Conservation (phyloP, 495 filamentous ascomycete genomes). For the Paragyromitra xinjiangensis region DNA sequence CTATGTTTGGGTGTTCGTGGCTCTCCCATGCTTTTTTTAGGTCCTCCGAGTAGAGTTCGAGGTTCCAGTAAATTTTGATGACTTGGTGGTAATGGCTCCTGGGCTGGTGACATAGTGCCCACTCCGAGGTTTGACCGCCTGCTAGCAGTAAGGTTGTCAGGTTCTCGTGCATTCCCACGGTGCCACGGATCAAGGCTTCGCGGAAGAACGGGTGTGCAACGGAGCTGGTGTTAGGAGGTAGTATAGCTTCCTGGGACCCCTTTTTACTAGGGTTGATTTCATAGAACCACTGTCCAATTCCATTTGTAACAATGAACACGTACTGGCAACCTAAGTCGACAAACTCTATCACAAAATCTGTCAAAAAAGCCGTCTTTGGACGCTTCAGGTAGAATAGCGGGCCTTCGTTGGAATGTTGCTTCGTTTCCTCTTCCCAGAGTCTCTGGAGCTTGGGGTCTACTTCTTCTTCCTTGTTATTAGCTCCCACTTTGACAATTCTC, state of each 20-base stretch:
- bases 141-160: constrained; percentile 38
- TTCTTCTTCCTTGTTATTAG: constrained; percentile 33
- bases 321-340: constrained; percentile 38
- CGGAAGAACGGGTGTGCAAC: constrained; percentile 40
- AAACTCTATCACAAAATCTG: constrained; percentile 46
- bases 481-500: constrained; percentile 22
- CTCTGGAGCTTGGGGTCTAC: constrained; percentile 37
- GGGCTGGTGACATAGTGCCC: constrained; percentile 40
- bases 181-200: constrained; percentile 30
- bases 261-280: background rate
- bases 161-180: constrained; percentile 24
- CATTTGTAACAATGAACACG: constrained; percentile 41
- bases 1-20: constrained; percentile 17
- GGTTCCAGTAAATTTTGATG: constrained; percentile 45
- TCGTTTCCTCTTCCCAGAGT: constrained; percentile 26
- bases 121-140: constrained; percentile 27
- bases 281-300: constrained; percentile 46
- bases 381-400: constrained; percentile 39
- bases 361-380: constrained; percentile 39
- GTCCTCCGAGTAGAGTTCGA: constrained; percentile 47
- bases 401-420: constrained; percentile 18
- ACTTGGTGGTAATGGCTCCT: constrained; percentile 43
- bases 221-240: constrained; percentile 3
- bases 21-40: constrained; percentile 20
- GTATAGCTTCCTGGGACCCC: background rate